Evolutionary conservation across 2,329 filamentous ascomycete species (phyloP).

Genomic region (Botrytis paeoniae): DNA sequence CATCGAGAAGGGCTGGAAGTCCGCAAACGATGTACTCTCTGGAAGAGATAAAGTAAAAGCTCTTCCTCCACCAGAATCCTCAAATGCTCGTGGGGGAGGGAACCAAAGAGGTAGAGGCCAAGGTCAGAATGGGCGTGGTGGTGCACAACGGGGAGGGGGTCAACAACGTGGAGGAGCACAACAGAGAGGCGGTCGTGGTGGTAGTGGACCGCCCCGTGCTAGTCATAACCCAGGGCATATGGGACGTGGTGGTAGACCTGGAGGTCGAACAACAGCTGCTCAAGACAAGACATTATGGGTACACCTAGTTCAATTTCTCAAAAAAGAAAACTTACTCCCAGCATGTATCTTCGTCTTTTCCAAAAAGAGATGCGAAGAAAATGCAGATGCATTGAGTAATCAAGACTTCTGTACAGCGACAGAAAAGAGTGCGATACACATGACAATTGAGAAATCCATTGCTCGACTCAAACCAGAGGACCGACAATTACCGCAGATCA

Average conservation of each 20-base stretch:
- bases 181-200: constrained; percentile 52
- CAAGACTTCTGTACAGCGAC: constrained; percentile 90
- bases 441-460: constrained; percentile 94
- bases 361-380: constrained; percentile 95
- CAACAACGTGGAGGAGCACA: constrained; percentile 45
- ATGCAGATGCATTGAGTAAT: constrained; percentile 90
- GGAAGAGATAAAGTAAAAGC: constrained; percentile 75
- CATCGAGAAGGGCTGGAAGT: constrained; percentile 90
- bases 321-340: constrained; percentile 81
- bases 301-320: constrained; percentile 86
- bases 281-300: constrained; percentile 98
- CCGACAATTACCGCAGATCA: constrained; percentile 84
- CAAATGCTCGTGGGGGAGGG: constrained; percentile 47
- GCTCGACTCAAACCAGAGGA: constrained; percentile 90
- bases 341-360: constrained; percentile 99
- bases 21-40: constrained; percentile 77
- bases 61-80: constrained; percentile 38
- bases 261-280: constrained; percentile 81
- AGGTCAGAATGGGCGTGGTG: constrained; percentile 47
- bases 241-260: constrained; percentile 79
- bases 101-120: constrained; percentile 53
- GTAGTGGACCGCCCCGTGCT: constrained; percentile 47
- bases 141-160: constrained; percentile 47
- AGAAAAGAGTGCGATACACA: constrained; percentile 96
- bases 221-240: constrained; percentile 73